Conservation (phyloP, 2,329 filamentous ascomycete species). For the Achaetomium macrosporum region DNA sequence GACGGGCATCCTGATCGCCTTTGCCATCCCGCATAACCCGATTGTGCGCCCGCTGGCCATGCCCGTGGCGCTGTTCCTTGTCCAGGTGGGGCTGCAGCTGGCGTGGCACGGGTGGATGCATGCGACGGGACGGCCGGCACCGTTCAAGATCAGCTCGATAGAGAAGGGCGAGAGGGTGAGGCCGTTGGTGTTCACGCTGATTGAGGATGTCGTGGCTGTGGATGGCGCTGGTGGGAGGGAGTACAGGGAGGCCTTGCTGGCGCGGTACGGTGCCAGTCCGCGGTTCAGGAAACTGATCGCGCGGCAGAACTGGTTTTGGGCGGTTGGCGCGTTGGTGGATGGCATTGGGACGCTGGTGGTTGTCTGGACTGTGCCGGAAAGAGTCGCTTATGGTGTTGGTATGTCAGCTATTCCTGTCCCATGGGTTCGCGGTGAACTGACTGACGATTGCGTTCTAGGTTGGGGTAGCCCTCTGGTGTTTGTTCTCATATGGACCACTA, state of each 20-base stretch:
- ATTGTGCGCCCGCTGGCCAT: slow-evolving; percentile 46
- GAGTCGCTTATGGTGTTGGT: slow-evolving; percentile 42
- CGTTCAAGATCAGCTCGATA: slow-evolving; percentile 59
- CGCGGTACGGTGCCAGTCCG: slow-evolving; percentile 47
- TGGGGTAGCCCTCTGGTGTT: slow-evolving; percentile 25
- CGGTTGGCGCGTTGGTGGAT: slow-evolving; percentile 42
- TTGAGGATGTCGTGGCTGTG: slow-evolving; percentile 63
- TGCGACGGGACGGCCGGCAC: slow-evolving; percentile 36
- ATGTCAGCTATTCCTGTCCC: slow-evolving; percentile 17
- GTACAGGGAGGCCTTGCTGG: slow-evolving; percentile 45
- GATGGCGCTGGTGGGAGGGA: slow-evolving; percentile 55
- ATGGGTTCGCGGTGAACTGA: neutral
- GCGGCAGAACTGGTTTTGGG: slow-evolving; percentile 53
- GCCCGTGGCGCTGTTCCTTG: slow-evolving; percentile 46
- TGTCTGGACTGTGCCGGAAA: slow-evolving; percentile 42
- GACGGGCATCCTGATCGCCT: slow-evolving; percentile 45
- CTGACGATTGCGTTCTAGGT: slow-evolving; percentile 6
- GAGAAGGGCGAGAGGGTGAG: slow-evolving; percentile 53
- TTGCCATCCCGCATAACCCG: slow-evolving; percentile 44
- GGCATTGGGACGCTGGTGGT: slow-evolving; percentile 42
- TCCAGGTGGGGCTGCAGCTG: slow-evolving; percentile 40
- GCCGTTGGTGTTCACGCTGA: slow-evolving; percentile 57
- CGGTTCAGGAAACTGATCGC: slow-evolving; percentile 49
- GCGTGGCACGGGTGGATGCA: slow-evolving; percentile 36
- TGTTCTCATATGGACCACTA: slow-evolving; percentile 17